A percentile compares a stretch with the other conserved stretches of the same genome.
Evolutionary conservation across 2,329 filamentous ascomycete species (phyloP).

Genomic region (Phialophora tarda): DNA sequence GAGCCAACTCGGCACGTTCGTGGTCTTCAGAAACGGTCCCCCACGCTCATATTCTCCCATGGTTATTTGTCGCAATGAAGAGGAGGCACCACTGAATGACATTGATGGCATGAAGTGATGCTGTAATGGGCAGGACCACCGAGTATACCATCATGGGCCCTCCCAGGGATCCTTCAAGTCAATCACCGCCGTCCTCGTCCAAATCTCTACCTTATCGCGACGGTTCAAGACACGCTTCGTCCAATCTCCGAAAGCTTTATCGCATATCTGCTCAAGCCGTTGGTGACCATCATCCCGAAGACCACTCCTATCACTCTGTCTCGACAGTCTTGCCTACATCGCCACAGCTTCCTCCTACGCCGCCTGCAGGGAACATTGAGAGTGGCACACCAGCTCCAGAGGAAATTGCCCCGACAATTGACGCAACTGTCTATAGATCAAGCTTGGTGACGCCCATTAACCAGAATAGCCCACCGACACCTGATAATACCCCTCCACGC

Average conservation of each 20-base stretch:
- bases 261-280: constrained; percentile 31
- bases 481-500: constrained; percentile 75
- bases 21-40: constrained; percentile 5
- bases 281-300: constrained; percentile 11
- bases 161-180: constrained; percentile 16
- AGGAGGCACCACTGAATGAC: constrained; percentile 17
- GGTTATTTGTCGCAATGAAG: constrained; percentile 30
- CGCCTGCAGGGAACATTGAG: constrained; percentile 33
- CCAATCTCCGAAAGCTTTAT: constrained; percentile 37
- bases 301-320: constrained; percentile 20
- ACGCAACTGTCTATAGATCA: constrained; percentile 39
- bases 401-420: constrained; percentile 24
- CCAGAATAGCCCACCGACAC: constrained; percentile 61
- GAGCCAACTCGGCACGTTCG: not conserved
- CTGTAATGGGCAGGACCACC: constrained; percentile 29
- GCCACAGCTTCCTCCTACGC: constrained; percentile 38
- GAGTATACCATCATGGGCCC: constrained; percentile 37
- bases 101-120: constrained; percentile 10
- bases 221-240: constrained; percentile 26
- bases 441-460: constrained; percentile 37
- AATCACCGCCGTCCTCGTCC: constrained; percentile 16
- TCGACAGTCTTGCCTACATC: constrained; percentile 32
- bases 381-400: constrained; percentile 13
- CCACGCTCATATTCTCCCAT: not conserved
- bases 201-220: constrained; percentile 32